Percentiles rank a stretch among this genome's conserved stretches.
phyloP scores from a whole-genome alignment of 805 yeast species.

The Lachancea cidri region DNA sequence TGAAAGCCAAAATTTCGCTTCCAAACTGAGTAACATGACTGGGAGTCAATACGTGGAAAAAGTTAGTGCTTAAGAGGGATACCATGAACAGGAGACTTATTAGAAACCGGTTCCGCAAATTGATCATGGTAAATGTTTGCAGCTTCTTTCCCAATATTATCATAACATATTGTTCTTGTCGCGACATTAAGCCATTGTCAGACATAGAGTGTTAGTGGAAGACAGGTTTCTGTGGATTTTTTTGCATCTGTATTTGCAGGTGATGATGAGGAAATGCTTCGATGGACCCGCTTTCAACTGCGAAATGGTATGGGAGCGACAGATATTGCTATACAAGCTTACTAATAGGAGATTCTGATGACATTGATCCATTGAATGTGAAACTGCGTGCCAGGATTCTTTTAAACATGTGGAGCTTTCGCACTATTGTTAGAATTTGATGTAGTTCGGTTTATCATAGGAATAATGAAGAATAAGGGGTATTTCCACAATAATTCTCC shows the following conservation, averaged over 20 bases:
- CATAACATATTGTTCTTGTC: slow-evolving; percentile 27
- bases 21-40: not conserved
- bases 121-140: slow-evolving; percentile 24
- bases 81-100: not conserved
- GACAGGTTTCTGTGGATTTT: slow-evolving; percentile 28
- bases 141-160: slow-evolving; percentile 26
- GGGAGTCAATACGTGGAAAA: not conserved
- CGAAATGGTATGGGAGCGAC: slow-evolving; percentile 22
- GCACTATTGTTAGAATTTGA: slow-evolving; percentile 25
- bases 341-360: slow-evolving; percentile 2
- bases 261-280: slow-evolving; percentile 26
- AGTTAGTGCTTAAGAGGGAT: not conserved
- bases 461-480: slow-evolving; percentile 8
- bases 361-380: slow-evolving; percentile 9
- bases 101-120: slow-evolving; percentile 1
- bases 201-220: slow-evolving; percentile 27
- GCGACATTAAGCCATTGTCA: slow-evolving; percentile 31
- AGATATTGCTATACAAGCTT: slow-evolving; percentile 8
- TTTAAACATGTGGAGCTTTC: slow-evolving; percentile 23
- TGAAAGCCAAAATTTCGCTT: slow-evolving; percentile 3
- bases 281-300: slow-evolving; percentile 28
- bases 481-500: not conserved
- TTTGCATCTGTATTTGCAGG: slow-evolving; percentile 27
- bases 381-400: slow-evolving; percentile 20
- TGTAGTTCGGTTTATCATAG: slow-evolving; percentile 19